phyloP scores from a whole-genome alignment of 345 rosid genomes.

The Cardiospermum halicacabum region DNA sequence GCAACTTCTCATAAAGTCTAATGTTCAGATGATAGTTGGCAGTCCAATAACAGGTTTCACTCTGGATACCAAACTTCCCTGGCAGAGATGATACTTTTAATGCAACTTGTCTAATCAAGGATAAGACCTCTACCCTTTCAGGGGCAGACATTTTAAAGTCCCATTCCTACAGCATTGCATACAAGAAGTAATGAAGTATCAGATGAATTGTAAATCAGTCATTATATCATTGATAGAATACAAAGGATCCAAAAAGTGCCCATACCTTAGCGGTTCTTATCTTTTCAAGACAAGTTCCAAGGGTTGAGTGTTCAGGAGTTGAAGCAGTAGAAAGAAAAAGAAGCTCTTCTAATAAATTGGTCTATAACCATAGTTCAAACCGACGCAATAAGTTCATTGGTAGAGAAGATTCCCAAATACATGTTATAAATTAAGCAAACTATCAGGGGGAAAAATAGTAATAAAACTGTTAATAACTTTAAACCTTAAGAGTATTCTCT shows the following conservation, averaged over 20 bases:
- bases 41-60: constrained; percentile 80
- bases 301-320: constrained; percentile 40
- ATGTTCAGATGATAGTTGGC: constrained; percentile 73
- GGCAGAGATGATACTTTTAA: constrained; percentile 55
- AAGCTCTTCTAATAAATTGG: constrained; percentile 75
- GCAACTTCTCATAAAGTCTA: constrained; percentile 74
- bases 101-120: constrained; percentile 62
- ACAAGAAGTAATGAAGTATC: constrained; percentile 6
- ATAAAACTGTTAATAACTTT: constrained; percentile 9
- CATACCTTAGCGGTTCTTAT: constrained; percentile 74
- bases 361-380: constrained; percentile 36
- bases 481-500: constrained; percentile 11
- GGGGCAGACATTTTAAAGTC: constrained; percentile 65
- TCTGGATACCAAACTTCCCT: constrained; percentile 54
- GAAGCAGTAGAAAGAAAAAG: constrained; percentile 47
- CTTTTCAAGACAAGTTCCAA: constrained; percentile 60
- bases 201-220: constrained; percentile 10
- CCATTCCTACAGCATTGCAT: constrained; percentile 63
- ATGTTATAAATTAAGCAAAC: not conserved
- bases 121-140: constrained; percentile 67
- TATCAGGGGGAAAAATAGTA: constrained; percentile 1
- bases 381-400: constrained; percentile 11
- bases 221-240: constrained; percentile 18
- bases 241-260: constrained; percentile 13
- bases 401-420: constrained; percentile 5